Evolutionary conservation across 2,329 filamentous ascomycete species (phyloP).

Genomic region (Calonectria hongkongensis): DNA sequence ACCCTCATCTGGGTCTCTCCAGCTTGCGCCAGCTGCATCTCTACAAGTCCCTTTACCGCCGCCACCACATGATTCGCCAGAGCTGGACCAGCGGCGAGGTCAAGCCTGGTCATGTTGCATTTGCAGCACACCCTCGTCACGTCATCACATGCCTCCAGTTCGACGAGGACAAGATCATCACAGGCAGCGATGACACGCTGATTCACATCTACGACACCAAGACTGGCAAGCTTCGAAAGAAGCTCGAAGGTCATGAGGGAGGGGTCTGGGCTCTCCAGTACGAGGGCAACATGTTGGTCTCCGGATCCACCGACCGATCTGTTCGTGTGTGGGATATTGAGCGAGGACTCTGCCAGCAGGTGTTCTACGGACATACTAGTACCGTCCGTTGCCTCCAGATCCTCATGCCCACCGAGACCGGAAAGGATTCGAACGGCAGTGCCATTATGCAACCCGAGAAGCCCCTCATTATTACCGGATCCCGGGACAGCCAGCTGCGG

Average conservation of each 20-base stretch:
- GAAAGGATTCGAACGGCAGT: constrained; percentile 81
- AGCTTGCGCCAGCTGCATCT: constrained; percentile 90
- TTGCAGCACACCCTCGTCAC: constrained; percentile 95
- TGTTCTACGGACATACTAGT: constrained; percentile 98
- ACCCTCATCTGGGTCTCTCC: constrained; percentile 86
- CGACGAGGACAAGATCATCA: constrained; percentile 98
- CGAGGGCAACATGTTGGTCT: constrained; percentile 94
- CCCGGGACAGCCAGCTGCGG: constrained; percentile 92
- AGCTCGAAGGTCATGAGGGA: constrained; percentile 94
- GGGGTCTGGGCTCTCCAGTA: constrained; percentile 99
- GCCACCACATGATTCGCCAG: constrained; percentile 91
- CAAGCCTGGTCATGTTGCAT: constrained; percentile 93
- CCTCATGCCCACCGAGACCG: constrained; percentile 88
- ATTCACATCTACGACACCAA: constrained; percentile 99
- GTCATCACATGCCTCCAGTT: constrained; percentile 99
- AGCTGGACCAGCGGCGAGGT: constrained; percentile 93
- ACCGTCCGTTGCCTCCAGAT: constrained; percentile 98
- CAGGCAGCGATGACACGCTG: constrained; percentile 96
- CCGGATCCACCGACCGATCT: constrained; percentile 95
- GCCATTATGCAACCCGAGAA: constrained; percentile 93
- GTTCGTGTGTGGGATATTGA: constrained; percentile 99
- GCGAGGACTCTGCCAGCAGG: constrained; percentile 91
- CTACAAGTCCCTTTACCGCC: constrained; percentile 96
- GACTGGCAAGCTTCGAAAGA: constrained; percentile 88
- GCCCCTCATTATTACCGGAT: constrained; percentile 97